Percentiles rank a stretch among this genome's conserved stretches.
These are phyloP conservation scores for Parathielavia hyrcaniae DNA, from an alignment of 495 filamentous ascomycete species.

Conservation along the genomic window DNA sequence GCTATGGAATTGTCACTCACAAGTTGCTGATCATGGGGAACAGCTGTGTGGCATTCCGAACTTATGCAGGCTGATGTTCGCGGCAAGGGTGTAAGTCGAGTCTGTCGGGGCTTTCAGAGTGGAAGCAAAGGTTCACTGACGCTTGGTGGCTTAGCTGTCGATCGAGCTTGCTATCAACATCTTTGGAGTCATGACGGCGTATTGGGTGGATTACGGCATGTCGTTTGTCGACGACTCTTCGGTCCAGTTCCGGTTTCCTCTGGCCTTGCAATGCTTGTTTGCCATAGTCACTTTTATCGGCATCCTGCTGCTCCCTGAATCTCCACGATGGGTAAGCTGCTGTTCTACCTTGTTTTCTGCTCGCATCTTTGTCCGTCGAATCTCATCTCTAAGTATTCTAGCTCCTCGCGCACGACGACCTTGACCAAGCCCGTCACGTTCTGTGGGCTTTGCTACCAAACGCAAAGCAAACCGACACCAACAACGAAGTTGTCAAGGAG, in stretches of 20 bases:
- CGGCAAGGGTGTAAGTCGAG: constrained; percentile 5
- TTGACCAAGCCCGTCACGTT: background rate
- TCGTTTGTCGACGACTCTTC: background rate
- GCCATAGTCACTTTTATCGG: background rate
- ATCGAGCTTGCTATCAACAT: constrained; percentile 2
- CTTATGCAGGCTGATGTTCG: constrained; percentile 3
- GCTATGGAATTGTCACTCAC: too few species aligned
- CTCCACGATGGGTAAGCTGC: background rate
- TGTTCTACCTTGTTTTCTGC: background rate
- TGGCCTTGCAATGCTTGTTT: constrained; percentile 1
- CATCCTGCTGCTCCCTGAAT: background rate
- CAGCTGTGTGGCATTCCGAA: constrained; percentile 4
- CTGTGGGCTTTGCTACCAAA: constrained; percentile 1
- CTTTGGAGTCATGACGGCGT: constrained; percentile 4
- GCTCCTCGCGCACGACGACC: background rate
- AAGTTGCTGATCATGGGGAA: background rate
- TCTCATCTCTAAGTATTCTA: background rate
- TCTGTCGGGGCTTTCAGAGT: background rate
- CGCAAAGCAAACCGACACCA: background rate
- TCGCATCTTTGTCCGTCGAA: background rate
- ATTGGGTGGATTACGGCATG: constrained; percentile 7
- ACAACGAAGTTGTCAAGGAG: background rate
- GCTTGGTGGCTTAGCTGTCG: background rate
- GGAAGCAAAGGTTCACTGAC: background rate
- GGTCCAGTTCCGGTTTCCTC: constrained; percentile 1